A percentile compares a stretch with the other conserved stretches of the same genome.
Evolutionary conservation across 2,329 filamentous ascomycete species (phyloP).

Genomic region (Ceratocystis eucalypticola): DNA sequence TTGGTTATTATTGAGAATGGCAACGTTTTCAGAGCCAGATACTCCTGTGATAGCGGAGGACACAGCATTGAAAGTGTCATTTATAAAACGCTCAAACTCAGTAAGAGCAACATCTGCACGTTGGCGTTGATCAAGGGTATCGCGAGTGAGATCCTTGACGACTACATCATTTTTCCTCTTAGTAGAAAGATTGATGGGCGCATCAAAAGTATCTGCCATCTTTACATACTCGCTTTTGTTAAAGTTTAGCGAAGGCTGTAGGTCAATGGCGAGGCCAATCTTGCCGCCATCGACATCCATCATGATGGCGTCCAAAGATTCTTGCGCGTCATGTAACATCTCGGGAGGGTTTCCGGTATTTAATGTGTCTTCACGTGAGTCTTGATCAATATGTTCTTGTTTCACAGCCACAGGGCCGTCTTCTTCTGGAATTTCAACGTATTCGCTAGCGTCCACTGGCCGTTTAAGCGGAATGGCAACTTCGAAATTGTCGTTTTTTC

Average conservation of each 20-base stretch:
- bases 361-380: neutral
- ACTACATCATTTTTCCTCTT: constrained; percentile 37
- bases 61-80: constrained; percentile 64
- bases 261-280: constrained; percentile 35
- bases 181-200: constrained; percentile 35
- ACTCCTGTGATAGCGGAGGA: constrained; percentile 49
- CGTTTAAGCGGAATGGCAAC: constrained; percentile 36
- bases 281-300: constrained; percentile 12
- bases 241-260: constrained; percentile 30
- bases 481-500: constrained; percentile 32
- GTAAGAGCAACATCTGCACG: constrained; percentile 62
- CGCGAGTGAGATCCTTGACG: constrained; percentile 41
- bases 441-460: constrained; percentile 28
- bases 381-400: neutral
- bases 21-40: constrained; percentile 41
- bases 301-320: constrained; percentile 14
- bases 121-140: constrained; percentile 65
- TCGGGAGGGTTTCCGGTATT: neutral
- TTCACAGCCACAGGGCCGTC: neutral
- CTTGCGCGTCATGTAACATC: neutral
- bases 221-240: constrained; percentile 41
- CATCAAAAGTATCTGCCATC: constrained; percentile 34
- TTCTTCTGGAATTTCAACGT: constrained; percentile 25
- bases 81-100: constrained; percentile 55
- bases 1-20: constrained; percentile 42